Evolutionary conservation across 2,329 filamentous ascomycete genomes (phyloP).

Genomic region (Colletotrichum brevisporum): DNA sequence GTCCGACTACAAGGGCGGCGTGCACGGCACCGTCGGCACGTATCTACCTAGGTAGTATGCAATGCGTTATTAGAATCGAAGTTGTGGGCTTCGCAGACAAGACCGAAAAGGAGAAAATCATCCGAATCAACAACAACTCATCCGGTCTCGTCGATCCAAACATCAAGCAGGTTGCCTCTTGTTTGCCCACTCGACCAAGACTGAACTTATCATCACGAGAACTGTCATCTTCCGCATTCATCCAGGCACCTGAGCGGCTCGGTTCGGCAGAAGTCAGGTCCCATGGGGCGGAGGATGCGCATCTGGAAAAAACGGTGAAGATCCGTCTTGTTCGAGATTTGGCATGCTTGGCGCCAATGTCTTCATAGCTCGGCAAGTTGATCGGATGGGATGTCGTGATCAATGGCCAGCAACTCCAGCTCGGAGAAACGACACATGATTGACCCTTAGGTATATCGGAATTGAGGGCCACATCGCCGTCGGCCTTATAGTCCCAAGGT

Average conservation of each 20-base stretch:
- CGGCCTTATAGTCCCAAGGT: not conserved
- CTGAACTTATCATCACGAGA: slow-evolving; percentile 46
- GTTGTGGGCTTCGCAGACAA: no score
- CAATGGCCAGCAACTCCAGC: no score
- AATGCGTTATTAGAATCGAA: no score
- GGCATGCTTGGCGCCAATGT: not conserved
- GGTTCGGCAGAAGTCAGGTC: not conserved
- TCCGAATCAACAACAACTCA: slow-evolving; percentile 44
- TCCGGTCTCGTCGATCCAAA: slow-evolving; percentile 54
- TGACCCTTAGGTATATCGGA: not conserved
- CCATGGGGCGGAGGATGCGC: no score
- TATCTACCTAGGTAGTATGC: no score
- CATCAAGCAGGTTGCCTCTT: not conserved
- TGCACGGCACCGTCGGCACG: slow-evolving; percentile 57
- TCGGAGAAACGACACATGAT: no score
- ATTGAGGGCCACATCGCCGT: slow-evolving; percentile 14
- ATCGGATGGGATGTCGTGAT: no score
- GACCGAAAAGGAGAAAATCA: no score
- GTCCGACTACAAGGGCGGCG: slow-evolving; percentile 64
- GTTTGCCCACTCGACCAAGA: not conserved
- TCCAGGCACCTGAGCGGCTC: slow-evolving; percentile 43
- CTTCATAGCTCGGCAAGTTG: no score
- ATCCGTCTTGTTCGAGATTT: no score
- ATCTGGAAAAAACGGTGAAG: no score
- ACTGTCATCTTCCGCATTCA: slow-evolving; percentile 56